A percentile compares a stretch with the other conserved stretches of the same genome.
Conservation (phyloP, 768 basidiomycete genomes). For the Boletales sp. region DNA sequence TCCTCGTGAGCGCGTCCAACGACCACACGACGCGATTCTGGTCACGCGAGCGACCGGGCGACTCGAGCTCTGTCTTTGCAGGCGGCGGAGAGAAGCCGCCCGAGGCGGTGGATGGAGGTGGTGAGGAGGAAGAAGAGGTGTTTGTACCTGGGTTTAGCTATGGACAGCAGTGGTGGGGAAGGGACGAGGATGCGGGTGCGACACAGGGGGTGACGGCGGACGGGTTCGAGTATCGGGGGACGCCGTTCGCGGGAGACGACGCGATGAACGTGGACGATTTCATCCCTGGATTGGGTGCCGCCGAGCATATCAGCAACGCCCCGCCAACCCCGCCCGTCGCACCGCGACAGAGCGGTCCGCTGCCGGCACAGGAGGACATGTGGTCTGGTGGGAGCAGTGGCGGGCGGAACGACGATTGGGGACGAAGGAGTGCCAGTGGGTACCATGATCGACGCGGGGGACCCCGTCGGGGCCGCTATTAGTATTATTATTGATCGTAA, state of each 20-base stretch:
- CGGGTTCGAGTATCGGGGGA: conserved; percentile 23
- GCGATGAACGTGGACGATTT: conserved; percentile 47
- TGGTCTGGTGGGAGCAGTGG: conserved; percentile 33
- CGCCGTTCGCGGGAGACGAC: conserved; percentile 12
- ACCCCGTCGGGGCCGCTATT: conserved; percentile 27
- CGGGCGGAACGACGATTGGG: conserved; percentile 37
- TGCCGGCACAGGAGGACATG: conserved; percentile 53
- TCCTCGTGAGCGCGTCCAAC: conserved; percentile 92
- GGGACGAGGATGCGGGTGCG: conserved; percentile 38
- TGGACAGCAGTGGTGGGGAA: conserved; percentile 38
- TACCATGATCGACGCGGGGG: conserved; percentile 23
- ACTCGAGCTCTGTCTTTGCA: conserved; percentile 69
- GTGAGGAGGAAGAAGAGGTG: conserved; percentile 68
- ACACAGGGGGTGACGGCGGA: conserved; percentile 11
- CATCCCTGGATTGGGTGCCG: conserved; percentile 61
- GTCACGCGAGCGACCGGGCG: conserved; percentile 89
- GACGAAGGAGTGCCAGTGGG: conserved; percentile 34
- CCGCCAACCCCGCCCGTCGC: conserved; percentile 20
- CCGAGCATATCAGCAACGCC: conserved; percentile 4
- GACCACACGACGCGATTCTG: conserved; percentile 99
- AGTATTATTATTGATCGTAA: neutral
- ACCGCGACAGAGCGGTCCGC: conserved; percentile 34
- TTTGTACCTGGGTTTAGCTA: conserved; percentile 72
- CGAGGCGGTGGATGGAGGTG: conserved; percentile 52
- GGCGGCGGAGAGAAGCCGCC: conserved; percentile 85